Base-by-base conservation (phyloP, 2,329 filamentous ascomycete genomes). In the Basipetospora chlamydospora region DNA sequence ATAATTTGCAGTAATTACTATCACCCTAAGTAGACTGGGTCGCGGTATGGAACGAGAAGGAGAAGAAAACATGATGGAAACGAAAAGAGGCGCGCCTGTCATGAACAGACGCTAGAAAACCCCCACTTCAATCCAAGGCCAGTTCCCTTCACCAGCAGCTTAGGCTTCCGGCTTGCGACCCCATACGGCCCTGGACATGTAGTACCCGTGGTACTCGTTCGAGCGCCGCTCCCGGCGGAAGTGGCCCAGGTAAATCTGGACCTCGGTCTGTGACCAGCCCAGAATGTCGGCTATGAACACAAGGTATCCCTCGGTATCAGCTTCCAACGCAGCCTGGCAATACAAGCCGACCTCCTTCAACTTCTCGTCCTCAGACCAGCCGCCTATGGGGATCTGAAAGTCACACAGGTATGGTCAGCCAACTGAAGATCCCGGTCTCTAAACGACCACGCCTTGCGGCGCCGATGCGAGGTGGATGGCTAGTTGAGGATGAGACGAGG, bases 211-310 rank as follows among this genome's bases (percentile, higher is more conserved):
- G n/a, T 54, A 48, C 1, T 44, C 44, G 0, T 48, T 48, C 20
- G 53, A 51, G 25, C 53, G 43, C 12, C 50, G 53, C 36, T 53
- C 28, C 25, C 46, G 42, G 20, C 53, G 43, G 15, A 51, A 54
- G 33, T 53, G 28, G 1, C 45, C 46, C 20, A 56, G 53, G 37
- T 55, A 56, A 20, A 56, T 39, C 28, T 56, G 51, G 39, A 54
- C 53, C 41, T 50, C 51, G 0, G 42, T 26, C 38, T 44, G 47
- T 0, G 20, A 15, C 28, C 38, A 44, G 26, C 38, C 20, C 1
- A 50, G 9, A 16, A 31, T 42, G 40, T 51, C 44, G 0, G 46
- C 47, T 3, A 51, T 22, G 6, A 49, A 46, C 6, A 51, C 40
- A 0, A 42, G 44, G 11, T 50, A 50, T 0, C 48, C 48, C 6